A percentile compares a stretch with the other conserved stretches of the same genome.
These are phyloP conservation scores for Gliomastix tumulicola DNA, from an alignment of 2,329 filamentous ascomycete species.

Conservation along the genomic window DNA sequence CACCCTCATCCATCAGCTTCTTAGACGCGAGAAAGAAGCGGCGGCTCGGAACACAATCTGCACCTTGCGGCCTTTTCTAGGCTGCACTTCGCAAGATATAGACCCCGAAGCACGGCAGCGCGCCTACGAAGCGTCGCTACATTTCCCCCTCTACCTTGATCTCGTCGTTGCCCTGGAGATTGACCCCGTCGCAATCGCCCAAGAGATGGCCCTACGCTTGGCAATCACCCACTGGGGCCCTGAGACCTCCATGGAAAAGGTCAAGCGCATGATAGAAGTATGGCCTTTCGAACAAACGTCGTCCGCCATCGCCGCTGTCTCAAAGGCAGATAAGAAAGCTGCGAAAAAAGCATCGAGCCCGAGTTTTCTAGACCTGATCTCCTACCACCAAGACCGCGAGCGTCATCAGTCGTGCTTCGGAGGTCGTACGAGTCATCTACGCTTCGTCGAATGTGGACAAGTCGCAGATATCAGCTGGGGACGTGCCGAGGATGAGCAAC, in stretches of 20 bases:
- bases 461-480: too few species aligned
- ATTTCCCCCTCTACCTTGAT: conserved; percentile 6
- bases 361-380: too few species aligned
- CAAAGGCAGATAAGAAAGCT: too few species aligned
- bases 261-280: too few species aligned
- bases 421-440: too few species aligned
- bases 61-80: conserved; percentile 3
- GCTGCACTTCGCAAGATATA: background rate
- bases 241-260: conserved; percentile 1
- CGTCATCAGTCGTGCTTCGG: too few species aligned
- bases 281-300: too few species aligned
- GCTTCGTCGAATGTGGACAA: too few species aligned
- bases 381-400: too few species aligned
- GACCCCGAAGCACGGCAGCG: background rate
- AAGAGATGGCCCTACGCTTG: conserved; percentile 3
- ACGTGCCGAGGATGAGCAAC: too few species aligned
- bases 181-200: conserved; percentile 2
- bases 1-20: conserved; percentile 3
- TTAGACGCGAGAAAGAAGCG: conserved; percentile 1
- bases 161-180: conserved; percentile 1
- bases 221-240: conserved; percentile 2
- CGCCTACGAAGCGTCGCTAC: background rate
- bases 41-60: conserved; percentile 4
- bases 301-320: too few species aligned
- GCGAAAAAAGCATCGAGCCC: too few species aligned